A percentile compares a stretch with the other conserved stretches of the same genome.
These are phyloP conservation scores for Claviceps quebecensis DNA, from an alignment of 2,329 filamentous ascomycete genomes.

Conservation along the genomic window DNA sequence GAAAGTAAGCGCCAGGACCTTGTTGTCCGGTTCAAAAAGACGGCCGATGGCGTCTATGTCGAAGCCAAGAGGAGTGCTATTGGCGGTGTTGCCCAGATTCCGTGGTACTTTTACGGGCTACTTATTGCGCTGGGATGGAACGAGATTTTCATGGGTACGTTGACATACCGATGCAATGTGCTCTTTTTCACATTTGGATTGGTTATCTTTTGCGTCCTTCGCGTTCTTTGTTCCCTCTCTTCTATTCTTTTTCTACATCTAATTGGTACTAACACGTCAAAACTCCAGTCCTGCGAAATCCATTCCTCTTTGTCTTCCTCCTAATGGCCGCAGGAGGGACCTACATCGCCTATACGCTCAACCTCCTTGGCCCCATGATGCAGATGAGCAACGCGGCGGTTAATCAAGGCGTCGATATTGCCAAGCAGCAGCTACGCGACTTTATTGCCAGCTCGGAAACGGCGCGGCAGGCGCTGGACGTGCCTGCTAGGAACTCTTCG, in stretches of 20 bases:
- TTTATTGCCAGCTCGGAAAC: conserved; percentile 82
- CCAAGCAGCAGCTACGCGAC: conserved; percentile 79
- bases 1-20: conserved; percentile 86
- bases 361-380: conserved; percentile 88
- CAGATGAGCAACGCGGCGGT: conserved; percentile 88
- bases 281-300: conserved; percentile 73
- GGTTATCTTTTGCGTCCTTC: no score
- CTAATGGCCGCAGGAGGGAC: conserved; percentile 61
- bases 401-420: conserved; percentile 75
- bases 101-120: conserved; percentile 85
- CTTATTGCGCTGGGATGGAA: conserved; percentile 95
- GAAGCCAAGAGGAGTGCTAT: conserved; percentile 96
- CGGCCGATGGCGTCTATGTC: conserved; percentile 91
- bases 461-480: conserved; percentile 67
- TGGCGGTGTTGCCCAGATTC: conserved; percentile 85
- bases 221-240: no score
- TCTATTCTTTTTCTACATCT: not conserved
- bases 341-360: conserved; percentile 86
- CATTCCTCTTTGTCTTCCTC: conserved; percentile 80
- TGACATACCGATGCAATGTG: not conserved
- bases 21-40: conserved; percentile 93
- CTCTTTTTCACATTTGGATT: not conserved
- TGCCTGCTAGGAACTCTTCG: conserved; percentile 33
- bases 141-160: conserved; percentile 81
- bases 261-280: no score